A percentile compares a stretch with the other conserved stretches of the same genome.
These are phyloP conservation scores for Leccinum fallax DNA, from an alignment of 1,284 basidiomycete genomes.

Conservation along the genomic window DNA sequence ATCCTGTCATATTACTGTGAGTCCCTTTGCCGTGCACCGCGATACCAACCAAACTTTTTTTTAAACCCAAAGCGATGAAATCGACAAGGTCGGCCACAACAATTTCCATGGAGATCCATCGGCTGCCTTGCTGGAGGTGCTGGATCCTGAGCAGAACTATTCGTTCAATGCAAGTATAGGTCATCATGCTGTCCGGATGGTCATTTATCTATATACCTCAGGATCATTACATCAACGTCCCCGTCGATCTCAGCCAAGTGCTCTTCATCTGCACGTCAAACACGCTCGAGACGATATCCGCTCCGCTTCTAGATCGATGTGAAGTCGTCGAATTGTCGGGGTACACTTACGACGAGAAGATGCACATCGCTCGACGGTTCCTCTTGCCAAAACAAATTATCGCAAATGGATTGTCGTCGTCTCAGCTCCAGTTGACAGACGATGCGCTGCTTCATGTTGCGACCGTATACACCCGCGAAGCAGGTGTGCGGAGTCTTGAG, in stretches of 20 bases:
- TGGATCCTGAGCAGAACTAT: constrained; percentile 92
- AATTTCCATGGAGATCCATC: constrained; percentile 91
- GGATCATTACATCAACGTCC: constrained; percentile 92
- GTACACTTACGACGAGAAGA: constrained; percentile 91
- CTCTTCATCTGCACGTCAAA: constrained; percentile 92
- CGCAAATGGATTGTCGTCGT: constrained; percentile 64
- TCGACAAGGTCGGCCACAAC: constrained; percentile 86
- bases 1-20: constrained; percentile 80
- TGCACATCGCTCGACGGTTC: constrained; percentile 84
- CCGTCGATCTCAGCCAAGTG: constrained; percentile 85
- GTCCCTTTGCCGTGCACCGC: constrained; percentile 30
- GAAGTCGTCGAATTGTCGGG: constrained; percentile 74
- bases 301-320: constrained; percentile 78
- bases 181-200: not conserved
- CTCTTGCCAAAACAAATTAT: constrained; percentile 83
- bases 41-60: constrained; percentile 30
- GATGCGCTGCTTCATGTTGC: constrained; percentile 72
- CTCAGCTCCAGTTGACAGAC: constrained; percentile 63
- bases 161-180: constrained; percentile 66
- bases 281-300: constrained; percentile 84
- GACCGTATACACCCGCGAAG: constrained; percentile 83
- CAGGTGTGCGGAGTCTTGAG: constrained; percentile 91
- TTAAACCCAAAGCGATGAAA: constrained; percentile 60
- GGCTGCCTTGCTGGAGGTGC: constrained; percentile 85
- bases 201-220: constrained; percentile 33